Evolutionary conservation across 768 basidiomycete genomes (phyloP).

Genomic region (Gymnopilus junonius): DNA sequence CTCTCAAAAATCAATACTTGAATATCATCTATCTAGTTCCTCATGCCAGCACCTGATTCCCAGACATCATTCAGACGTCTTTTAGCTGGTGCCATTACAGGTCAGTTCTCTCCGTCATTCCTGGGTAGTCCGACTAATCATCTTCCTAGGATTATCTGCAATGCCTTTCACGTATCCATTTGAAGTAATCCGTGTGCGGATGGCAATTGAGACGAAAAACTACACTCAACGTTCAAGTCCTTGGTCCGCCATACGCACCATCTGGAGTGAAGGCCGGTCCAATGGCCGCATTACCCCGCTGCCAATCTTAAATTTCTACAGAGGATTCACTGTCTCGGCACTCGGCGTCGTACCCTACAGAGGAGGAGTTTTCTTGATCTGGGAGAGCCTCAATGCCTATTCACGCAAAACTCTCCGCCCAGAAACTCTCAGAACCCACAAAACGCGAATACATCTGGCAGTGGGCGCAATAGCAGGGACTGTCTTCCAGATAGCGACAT

Average conservation of each 20-base stretch:
- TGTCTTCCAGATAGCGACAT: conserved; percentile 25
- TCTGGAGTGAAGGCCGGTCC: conserved; percentile 10
- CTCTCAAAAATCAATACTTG: not conserved
- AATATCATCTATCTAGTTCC: not conserved
- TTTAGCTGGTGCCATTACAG: conserved; percentile 12
- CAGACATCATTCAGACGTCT: conserved; percentile 8
- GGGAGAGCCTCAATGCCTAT: conserved; percentile 30
- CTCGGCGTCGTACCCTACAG: conserved; percentile 22
- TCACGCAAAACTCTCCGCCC: conserved; percentile 17
- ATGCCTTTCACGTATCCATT: conserved; percentile 16
- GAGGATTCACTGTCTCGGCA: conserved; percentile 9
- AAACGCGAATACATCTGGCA: conserved; percentile 28
- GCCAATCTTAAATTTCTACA: conserved; percentile 5
- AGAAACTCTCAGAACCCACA: conserved; percentile 22
- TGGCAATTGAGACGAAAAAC: conserved; percentile 11
- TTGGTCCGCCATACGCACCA: conserved; percentile 5
- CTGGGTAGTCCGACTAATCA: not conserved
- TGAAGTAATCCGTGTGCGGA: conserved; percentile 12
- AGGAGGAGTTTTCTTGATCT: conserved; percentile 29
- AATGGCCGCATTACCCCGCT: not conserved
- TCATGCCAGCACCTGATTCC: conserved; percentile 9
- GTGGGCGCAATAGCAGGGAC: conserved; percentile 30
- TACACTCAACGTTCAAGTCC: not conserved
- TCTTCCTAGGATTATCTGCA: not conserved
- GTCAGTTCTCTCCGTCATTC: not conserved